Evolutionary conservation across 345 rosid genomes (phyloP), one percentile per base, ranked within the genome.

Genomic region (Pistacia atlantica): DNA sequence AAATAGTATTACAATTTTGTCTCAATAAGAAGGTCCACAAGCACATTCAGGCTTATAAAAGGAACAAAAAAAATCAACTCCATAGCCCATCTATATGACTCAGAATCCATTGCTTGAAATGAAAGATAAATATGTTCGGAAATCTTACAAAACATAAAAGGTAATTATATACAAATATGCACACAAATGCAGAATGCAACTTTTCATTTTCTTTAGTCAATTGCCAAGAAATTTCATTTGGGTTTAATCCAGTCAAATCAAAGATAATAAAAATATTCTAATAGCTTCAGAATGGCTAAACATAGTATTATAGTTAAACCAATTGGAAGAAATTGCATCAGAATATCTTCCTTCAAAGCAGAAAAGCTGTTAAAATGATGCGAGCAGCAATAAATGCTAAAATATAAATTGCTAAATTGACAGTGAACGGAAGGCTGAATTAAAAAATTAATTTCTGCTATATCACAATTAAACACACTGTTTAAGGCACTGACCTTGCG

Each of bases 401-500:
- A 35, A 70, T 11, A 56, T 35, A 17, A 54, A 55, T 55, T n/a
- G 56, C 45, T 16, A 55, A 11, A 22, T 72, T 11, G 52, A 72
- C 38, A 64, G 70, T 35, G 8, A 64, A 33, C 35, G 56, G 56
- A 54, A 38, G 4, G n/a, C 63, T 62, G 49, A 38, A 38, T 20
- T 73, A 52, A 71, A 73, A 17, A 48, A 49, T 52, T 48, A 18
- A 59, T 14, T 72, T 35, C 75, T 42, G 67, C 75, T 25, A 5
- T 52, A 45, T 66, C 28, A n/a, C n/a, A 25, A 69, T 54, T 54
- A 37, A 69, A 49, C 6, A 35, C 52, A n/a, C 25, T n/a, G 54
- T 37, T 37, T 63, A 37, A 33, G 13, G 14, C 38, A 52, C 64
- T 74, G 78, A 92, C 97, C 97, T 93, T 96, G 84, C 98, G 97